These are phyloP conservation scores for Cyberlindnera galapagoensis DNA, from an alignment of 805 yeast species.

Conservation along the genomic window DNA sequence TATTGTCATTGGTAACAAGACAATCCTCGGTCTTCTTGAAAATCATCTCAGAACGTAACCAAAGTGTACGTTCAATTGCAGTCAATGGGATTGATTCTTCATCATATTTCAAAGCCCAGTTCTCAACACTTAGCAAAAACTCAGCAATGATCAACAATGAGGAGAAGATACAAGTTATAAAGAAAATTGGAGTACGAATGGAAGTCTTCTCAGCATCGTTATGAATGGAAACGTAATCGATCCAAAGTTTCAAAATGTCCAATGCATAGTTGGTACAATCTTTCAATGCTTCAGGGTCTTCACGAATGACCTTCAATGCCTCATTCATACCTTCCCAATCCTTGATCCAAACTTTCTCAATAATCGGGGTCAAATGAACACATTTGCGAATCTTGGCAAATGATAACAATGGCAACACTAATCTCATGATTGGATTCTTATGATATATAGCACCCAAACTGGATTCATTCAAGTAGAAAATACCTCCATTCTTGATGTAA, in stretches of 20 bases:
- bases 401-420: constrained; percentile 59
- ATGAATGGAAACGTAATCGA: constrained; percentile 58
- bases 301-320: constrained; percentile 38
- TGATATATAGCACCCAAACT: constrained; percentile 37
- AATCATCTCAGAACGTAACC: constrained; percentile 58
- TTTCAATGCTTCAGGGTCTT: constrained; percentile 56
- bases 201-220: constrained; percentile 63
- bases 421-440: constrained; percentile 49
- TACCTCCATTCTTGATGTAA: constrained; percentile 59
- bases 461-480: constrained; percentile 44
- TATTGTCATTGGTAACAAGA: constrained; percentile 44
- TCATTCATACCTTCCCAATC: constrained; percentile 65
- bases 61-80: constrained; percentile 50
- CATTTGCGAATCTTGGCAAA: constrained; percentile 65
- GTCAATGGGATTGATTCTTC: constrained; percentile 26
- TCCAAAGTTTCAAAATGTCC: constrained; percentile 63
- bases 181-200: constrained; percentile 69
- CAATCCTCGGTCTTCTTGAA: constrained; percentile 56
- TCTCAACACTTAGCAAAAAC: constrained; percentile 51
- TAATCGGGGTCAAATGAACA: constrained; percentile 53
- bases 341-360: constrained; percentile 53
- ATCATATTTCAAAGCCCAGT: constrained; percentile 35
- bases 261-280: constrained; percentile 55
- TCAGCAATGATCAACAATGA: constrained; percentile 58
- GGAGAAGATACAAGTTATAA: constrained; percentile 63